Percentiles rank a stretch among this genome's conserved stretches.
Conservation (phyloP, 768 basidiomycete species). For the Suillus brevipes region DNA sequence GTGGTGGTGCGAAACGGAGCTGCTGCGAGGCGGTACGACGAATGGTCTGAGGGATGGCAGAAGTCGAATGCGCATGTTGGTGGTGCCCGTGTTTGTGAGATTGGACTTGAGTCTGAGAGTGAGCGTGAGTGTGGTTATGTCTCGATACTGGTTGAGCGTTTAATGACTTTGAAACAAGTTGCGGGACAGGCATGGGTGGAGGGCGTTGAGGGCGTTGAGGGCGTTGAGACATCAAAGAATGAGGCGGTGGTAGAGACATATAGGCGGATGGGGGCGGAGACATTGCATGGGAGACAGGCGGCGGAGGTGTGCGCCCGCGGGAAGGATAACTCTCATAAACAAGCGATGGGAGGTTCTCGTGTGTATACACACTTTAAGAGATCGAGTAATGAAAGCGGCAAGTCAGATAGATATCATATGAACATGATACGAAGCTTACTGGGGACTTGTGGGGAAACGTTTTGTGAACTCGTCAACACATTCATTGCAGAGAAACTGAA, state of each 20-base stretch:
- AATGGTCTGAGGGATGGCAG: slow-evolving; percentile 14
- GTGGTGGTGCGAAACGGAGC: slow-evolving; percentile 5
- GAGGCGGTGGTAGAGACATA: not conserved
- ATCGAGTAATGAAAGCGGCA: slow-evolving; percentile 8
- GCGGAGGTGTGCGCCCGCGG: not conserved
- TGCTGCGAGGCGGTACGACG: slow-evolving; percentile 14
- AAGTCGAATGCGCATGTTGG: slow-evolving; percentile 30
- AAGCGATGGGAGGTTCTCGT: slow-evolving; percentile 24
- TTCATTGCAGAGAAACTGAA: slow-evolving; percentile 4
- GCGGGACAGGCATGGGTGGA: slow-evolving; percentile 34
- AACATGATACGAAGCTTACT: slow-evolving; percentile 25
- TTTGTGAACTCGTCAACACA: slow-evolving; percentile 7
- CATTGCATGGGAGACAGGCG: slow-evolving; percentile 8
- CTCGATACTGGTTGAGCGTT: slow-evolving; percentile 8
- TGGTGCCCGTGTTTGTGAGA: slow-evolving; percentile 17
- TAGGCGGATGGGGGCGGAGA: slow-evolving; percentile 16
- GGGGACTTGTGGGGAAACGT: slow-evolving; percentile 17
- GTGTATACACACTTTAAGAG: slow-evolving; percentile 18
- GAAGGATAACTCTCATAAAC: not conserved
- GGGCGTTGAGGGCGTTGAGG: not conserved
- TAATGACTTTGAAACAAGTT: slow-evolving; percentile 31
- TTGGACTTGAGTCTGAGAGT: slow-evolving; percentile 2
- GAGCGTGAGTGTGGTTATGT: slow-evolving; percentile 10
- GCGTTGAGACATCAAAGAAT: not conserved
- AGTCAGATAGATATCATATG: slow-evolving; percentile 8